Evolutionary conservation across 108 stramenopile genomes (phyloP).

Genomic region (Licmophora abbreviata): DNA sequence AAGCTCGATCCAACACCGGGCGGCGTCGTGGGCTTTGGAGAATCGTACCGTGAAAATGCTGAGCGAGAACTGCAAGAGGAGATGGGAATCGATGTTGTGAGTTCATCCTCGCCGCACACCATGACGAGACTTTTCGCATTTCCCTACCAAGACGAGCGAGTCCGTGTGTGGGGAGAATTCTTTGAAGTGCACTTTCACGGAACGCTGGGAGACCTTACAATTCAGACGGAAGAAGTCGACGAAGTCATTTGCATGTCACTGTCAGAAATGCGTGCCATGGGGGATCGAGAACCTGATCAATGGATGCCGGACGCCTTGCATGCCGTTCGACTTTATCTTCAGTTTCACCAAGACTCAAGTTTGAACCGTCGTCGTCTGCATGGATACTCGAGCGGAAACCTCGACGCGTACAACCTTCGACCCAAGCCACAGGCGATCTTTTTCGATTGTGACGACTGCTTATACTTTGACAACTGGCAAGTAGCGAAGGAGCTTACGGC

Average conservation of each 20-base stretch:
- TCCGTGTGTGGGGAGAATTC: constrained; percentile 47
- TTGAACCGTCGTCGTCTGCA: constrained; percentile 8
- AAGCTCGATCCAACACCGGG: constrained; percentile 52
- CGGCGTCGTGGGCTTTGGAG: constrained; percentile 47
- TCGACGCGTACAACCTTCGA: constrained; percentile 6
- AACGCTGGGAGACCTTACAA: constrained; percentile 18
- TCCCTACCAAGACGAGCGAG: constrained; percentile 46
- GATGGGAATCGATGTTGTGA: constrained; percentile 39
- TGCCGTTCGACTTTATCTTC: constrained; percentile 36
- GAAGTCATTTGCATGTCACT: constrained; percentile 27
- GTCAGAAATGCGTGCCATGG: constrained; percentile 13
- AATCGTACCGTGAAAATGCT: constrained; percentile 41
- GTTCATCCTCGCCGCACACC: neutral
- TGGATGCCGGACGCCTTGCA: constrained; percentile 45
- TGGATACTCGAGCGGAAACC: constrained; percentile 5
- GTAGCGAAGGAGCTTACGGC: constrained; percentile 34
- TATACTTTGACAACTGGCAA: constrained; percentile 67
- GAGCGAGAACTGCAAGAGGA: constrained; percentile 48
- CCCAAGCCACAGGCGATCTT: constrained; percentile 42
- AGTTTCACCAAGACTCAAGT: constrained; percentile 4
- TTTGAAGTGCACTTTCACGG: constrained; percentile 34
- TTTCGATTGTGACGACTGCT: constrained; percentile 74
- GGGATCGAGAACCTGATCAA: constrained; percentile 19
- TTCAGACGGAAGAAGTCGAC: constrained; percentile 42
- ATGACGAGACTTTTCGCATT: constrained; percentile 33